These are phyloP conservation scores for Cyclotella baltica DNA, from an alignment of 108 stramenopile genomes.

Conservation along the genomic window DNA sequence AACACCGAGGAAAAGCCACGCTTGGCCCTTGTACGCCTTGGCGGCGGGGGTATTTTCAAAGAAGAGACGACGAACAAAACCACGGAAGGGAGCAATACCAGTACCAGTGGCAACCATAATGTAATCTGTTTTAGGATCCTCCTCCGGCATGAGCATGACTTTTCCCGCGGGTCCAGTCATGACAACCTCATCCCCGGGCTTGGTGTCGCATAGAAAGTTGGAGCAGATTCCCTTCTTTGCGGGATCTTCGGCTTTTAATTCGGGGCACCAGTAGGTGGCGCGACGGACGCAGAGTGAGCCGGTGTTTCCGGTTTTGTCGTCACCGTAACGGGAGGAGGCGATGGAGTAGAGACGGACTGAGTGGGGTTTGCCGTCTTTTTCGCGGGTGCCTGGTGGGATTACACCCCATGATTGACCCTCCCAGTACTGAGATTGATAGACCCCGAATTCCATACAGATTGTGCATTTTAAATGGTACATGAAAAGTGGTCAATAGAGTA, in stretches of 20 bases:
- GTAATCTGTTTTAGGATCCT: constrained; percentile 91
- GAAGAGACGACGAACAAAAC: constrained; percentile 97
- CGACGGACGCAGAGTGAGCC: constrained; percentile 96
- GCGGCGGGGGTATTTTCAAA: constrained; percentile 92
- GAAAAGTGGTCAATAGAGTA: too few species aligned
- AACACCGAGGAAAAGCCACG: constrained; percentile 98
- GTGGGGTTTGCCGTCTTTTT: constrained; percentile 97
- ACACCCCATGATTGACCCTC: constrained; percentile 93
- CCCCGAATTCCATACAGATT: too few species aligned
- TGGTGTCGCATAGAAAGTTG: constrained; percentile 96
- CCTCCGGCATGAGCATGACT: constrained; percentile 98
- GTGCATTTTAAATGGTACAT: too few species aligned
- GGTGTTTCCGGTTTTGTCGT: constrained; percentile 97
- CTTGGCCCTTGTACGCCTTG: constrained; percentile 91
- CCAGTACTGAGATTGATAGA: too few species aligned
- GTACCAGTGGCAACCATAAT: constrained; percentile 99
- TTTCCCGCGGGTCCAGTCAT: constrained; percentile 97
- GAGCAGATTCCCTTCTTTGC: constrained; percentile 98
- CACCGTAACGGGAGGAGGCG: constrained; percentile 97
- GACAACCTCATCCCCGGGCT: constrained; percentile 84
- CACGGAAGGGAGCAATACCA: constrained; percentile 97
- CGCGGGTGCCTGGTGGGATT: constrained; percentile 91
- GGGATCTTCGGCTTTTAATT: constrained; percentile 95
- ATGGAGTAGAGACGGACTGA: constrained; percentile 98
- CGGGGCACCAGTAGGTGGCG: constrained; percentile 95